Evolutionary conservation across 176 grass and related monocot genomes (phyloP).

Genomic region (Pontederia paniculata): DNA sequence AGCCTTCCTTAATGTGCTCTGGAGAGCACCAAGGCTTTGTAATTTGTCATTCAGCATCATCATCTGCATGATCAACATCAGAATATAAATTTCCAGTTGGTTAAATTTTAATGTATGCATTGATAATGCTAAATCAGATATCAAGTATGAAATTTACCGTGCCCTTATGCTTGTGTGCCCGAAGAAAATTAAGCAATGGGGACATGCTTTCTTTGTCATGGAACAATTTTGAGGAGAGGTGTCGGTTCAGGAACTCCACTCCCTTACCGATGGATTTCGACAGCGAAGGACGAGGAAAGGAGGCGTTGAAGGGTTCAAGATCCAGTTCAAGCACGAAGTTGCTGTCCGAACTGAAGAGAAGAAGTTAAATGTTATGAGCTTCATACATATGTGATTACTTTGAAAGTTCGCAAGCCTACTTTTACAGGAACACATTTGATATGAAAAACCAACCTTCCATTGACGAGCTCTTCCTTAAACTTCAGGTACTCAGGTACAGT

Average conservation of each 20-base stretch:
- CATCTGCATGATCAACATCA: slow-evolving; percentile 32
- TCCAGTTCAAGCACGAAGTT: slow-evolving; percentile 87
- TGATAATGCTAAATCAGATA: not conserved
- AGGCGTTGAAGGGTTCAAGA: slow-evolving; percentile 91
- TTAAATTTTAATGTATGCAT: not conserved
- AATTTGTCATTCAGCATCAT: slow-evolving; percentile 98
- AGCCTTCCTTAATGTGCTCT: slow-evolving; percentile 79
- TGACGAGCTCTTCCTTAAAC: not conserved
- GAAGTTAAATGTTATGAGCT: slow-evolving; percentile 4
- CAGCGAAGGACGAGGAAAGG: slow-evolving; percentile 79
- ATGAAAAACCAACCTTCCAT: not conserved
- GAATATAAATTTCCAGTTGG: too few species aligned
- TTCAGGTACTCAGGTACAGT: not conserved
- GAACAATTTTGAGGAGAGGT: slow-evolving; percentile 93
- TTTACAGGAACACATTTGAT: too few species aligned
- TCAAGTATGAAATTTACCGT: slow-evolving; percentile 43
- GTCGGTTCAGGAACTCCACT: slow-evolving; percentile 88
- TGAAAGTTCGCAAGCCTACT: too few species aligned
- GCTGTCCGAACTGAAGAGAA: slow-evolving; percentile 27
- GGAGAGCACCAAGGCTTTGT: slow-evolving; percentile 65
- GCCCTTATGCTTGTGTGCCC: slow-evolving; percentile 72
- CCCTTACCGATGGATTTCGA: slow-evolving; percentile 92
- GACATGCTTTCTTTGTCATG: slow-evolving; percentile 89
- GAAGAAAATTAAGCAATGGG: slow-evolving; percentile 78
- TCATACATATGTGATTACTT: too few species aligned